phyloP scores from a whole-genome alignment of 495 filamentous ascomycete species.

The Penicillium subrubescens region DNA sequence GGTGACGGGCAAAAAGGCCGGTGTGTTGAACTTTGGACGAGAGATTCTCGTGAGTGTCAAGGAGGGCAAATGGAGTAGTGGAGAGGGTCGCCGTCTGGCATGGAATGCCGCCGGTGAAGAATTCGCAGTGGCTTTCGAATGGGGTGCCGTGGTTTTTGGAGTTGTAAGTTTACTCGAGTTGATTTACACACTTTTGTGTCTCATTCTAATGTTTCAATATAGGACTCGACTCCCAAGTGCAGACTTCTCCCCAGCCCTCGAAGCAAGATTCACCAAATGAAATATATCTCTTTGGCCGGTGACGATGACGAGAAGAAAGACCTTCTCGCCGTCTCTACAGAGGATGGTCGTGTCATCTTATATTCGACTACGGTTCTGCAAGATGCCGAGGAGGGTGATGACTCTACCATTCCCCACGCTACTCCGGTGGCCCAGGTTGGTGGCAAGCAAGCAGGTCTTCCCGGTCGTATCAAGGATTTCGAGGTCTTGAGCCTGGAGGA shows the following conservation, averaged over 20 bases:
- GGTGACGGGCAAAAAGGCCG: conserved; percentile 92
- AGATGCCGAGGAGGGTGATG: conserved; percentile 30
- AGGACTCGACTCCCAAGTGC: conserved; percentile 79
- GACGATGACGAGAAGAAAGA: conserved; percentile 44
- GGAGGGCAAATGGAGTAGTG: conserved; percentile 72
- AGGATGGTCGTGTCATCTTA: conserved; percentile 87
- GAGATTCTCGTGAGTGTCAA: conserved; percentile 68
- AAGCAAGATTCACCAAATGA: conserved; percentile 81
- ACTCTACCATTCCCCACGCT: conserved; percentile 49
- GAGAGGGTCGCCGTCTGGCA: conserved; percentile 80
- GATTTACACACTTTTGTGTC: conserved; percentile 1
- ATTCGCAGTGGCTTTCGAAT: conserved; percentile 87
- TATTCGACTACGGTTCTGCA: conserved; percentile 63
- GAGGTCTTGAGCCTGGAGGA: conserved; percentile 54
- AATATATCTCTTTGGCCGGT: conserved; percentile 59
- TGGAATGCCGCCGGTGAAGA: conserved; percentile 79
- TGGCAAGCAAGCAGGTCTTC: conserved; percentile 65
- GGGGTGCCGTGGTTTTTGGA: conserved; percentile 81
- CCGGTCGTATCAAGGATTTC: conserved; percentile 87
- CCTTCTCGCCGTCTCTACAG: conserved; percentile 80
- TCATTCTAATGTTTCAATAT: conserved; percentile 17
- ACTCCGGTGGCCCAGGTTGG: conserved; percentile 75
- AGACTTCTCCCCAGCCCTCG: conserved; percentile 64
- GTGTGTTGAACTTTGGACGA: conserved; percentile 79
- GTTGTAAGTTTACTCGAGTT: conserved; percentile 55